phyloP scores from a whole-genome alignment of 2,329 filamentous ascomycete genomes.

The Penicillium sp. region DNA sequence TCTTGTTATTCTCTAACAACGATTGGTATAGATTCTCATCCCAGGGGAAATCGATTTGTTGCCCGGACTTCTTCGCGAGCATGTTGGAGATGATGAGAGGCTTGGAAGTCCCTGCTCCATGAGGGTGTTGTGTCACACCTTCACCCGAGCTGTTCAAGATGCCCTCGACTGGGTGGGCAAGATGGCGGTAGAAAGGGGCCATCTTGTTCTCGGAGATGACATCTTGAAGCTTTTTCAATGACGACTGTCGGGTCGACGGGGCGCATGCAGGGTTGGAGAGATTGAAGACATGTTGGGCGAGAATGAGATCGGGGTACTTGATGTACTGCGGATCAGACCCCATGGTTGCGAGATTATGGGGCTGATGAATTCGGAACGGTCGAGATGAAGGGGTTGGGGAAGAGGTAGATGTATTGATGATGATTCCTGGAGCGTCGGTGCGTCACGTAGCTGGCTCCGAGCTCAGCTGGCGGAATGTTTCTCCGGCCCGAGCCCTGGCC shows the following conservation, averaged over 20 bases:
- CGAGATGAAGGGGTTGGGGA: slow-evolving; percentile 4
- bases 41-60: slow-evolving; percentile 74
- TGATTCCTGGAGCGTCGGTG: slow-evolving; percentile 15
- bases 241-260: slow-evolving; percentile 52
- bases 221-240: slow-evolving; percentile 61
- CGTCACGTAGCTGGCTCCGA: slow-evolving; percentile 21
- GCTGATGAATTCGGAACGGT: slow-evolving; percentile 3
- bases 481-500: slow-evolving; percentile 21
- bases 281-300: slow-evolving; percentile 67
- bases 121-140: slow-evolving; percentile 50
- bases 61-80: slow-evolving; percentile 66
- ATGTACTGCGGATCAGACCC: slow-evolving; percentile 64
- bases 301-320: slow-evolving; percentile 61
- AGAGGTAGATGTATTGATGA: slow-evolving; percentile 17
- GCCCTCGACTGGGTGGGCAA: slow-evolving; percentile 67
- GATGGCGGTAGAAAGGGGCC: slow-evolving; percentile 64
- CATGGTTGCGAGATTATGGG: slow-evolving; percentile 46
- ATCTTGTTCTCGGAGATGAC: slow-evolving; percentile 64
- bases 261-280: slow-evolving; percentile 61
- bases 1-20: slow-evolving; percentile 73
- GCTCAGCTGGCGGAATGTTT: slow-evolving; percentile 38
- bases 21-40: slow-evolving; percentile 82
- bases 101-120: slow-evolving; percentile 40
- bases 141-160: slow-evolving; percentile 77
- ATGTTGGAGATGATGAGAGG: slow-evolving; percentile 65